These are phyloP conservation scores for Candida xyloterini DNA, from an alignment of 805 yeast species.

Conservation along the genomic window DNA sequence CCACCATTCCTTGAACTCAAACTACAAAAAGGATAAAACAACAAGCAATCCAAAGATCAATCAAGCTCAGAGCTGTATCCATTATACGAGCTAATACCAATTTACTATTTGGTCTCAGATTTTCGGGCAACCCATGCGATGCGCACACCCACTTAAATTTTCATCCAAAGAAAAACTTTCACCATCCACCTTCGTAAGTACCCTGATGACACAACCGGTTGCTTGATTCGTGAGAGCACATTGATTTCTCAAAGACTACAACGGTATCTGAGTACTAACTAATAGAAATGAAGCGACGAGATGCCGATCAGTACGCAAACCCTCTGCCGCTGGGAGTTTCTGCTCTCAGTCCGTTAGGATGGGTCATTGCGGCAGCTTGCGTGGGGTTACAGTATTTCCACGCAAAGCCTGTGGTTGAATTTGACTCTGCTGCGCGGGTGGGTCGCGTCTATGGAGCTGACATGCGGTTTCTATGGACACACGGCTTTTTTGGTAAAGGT, in stretches of 20 bases:
- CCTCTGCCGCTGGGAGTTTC: conserved; percentile 42
- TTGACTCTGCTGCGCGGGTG: conserved; percentile 3
- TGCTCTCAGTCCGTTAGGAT: conserved; percentile 44
- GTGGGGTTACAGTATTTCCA: conserved; percentile 18
- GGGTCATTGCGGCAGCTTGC: conserved; percentile 36
- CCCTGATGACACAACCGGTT: conserved; percentile 12
- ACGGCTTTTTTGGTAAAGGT: conserved; percentile 95
- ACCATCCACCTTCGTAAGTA: conserved; percentile 6
- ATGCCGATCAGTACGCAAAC: conserved; percentile 10
- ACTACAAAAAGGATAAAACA: too few species aligned
- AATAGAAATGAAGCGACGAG: conserved; percentile 4
- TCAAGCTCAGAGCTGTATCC: too few species aligned
- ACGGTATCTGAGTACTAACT: conserved; percentile 35
- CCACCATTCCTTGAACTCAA: too few species aligned
- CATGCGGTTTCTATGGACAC: conserved; percentile 66
- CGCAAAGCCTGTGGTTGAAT: conserved; percentile 7
- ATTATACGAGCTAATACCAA: too few species aligned
- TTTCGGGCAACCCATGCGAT: too few species aligned
- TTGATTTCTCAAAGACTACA: conserved; percentile 32
- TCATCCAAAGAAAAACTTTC: conserved; percentile 1
- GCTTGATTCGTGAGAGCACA: conserved; percentile 29
- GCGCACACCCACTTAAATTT: not conserved
- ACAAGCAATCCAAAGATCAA: too few species aligned
- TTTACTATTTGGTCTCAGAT: too few species aligned
- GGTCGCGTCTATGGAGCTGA: conserved; percentile 45